Base-by-base conservation (phyloP, 768 basidiomycete species). In the Cyclocybe cylindracea region DNA sequence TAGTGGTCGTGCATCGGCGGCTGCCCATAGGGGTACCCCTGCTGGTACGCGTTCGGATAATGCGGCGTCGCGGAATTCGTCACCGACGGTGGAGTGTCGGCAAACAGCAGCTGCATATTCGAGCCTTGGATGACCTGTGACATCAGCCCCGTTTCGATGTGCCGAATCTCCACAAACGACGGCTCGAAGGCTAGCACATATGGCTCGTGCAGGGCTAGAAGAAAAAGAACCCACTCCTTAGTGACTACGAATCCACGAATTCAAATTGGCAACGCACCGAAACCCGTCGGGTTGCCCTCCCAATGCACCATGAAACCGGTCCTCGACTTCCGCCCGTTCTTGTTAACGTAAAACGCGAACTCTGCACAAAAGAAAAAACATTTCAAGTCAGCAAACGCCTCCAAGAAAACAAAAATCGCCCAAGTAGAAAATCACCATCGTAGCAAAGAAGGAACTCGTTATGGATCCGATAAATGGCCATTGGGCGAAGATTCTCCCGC, bases 271-370 rank as follows among this genome's bases (percentile, higher is more conserved):
- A 2, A 73, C 91, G 63, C 66, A 97, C 96, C 97, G 63, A 99
- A 98, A 35, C 89, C 88, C 5, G 92, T 91, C 0, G 97, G 97
- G 39, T 77, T 78, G 7, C 97, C 97, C 70, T 98, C 96, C 97
- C 97, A 99, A 57, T 91, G 80, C 10, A 98, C 91, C 81, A 95
- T 91, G 77, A 98, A 98, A 51, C 92, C 86, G 56, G 84, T 88
- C 46, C 91, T 77, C 44, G 95, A 92, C 54, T 94, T 78, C 75
- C 93, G 89, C 2, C 97, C 97, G 55, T 87, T 95, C 76, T 91
- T 93, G 71, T 98, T 96, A 58, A 99, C 94, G 69, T 98, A 98
- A 67, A 99, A 98, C 0, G 97, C 97, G 66, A 98, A 99, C 72
- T 98, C 97, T 97, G 60, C 34, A 36, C 48, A 24, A 35, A 45